These are phyloP conservation scores for Hypoxylon sp. DNA, from an alignment of 2,329 filamentous ascomycete genomes.

Conservation along the genomic window DNA sequence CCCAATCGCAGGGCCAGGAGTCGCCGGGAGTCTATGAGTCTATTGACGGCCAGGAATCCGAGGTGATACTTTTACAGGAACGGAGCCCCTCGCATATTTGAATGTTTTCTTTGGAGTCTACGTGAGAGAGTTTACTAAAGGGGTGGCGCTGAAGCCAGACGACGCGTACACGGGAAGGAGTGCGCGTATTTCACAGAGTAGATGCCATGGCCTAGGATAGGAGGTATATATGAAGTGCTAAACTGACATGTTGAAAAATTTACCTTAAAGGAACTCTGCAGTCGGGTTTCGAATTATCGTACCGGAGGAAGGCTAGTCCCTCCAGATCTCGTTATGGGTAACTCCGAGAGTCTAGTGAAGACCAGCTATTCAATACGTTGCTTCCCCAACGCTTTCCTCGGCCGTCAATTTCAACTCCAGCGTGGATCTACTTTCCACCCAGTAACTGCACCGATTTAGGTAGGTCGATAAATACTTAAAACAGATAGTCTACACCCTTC, in stretches of 20 bases:
- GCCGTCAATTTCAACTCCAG: slow-evolving; percentile 28
- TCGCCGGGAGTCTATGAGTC: slow-evolving; percentile 7
- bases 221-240: neutral
- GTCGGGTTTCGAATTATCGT: slow-evolving; percentile 32
- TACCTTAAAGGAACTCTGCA: no score
- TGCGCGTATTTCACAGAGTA: no score
- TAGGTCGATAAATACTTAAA: no score
- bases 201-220: no score
- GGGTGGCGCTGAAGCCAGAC: neutral
- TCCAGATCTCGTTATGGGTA: slow-evolving; percentile 19
- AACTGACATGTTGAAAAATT: no score
- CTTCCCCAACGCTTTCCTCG: slow-evolving; percentile 9
- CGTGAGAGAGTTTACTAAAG: no score
- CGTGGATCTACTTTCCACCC: no score
- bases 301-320: slow-evolving; percentile 30
- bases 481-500: no score
- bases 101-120: neutral
- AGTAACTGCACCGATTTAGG: no score
- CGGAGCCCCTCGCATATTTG: neutral
- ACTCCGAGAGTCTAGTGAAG: slow-evolving; percentile 15
- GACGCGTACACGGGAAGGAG: neutral
- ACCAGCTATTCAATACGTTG: slow-evolving; percentile 26
- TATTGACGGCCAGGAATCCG: slow-evolving; percentile 2
- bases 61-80: slow-evolving; percentile 8
- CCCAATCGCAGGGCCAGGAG: neutral